These are phyloP conservation scores for Emmonsia crescens DNA, from an alignment of 2,329 filamentous ascomycete species.

Conservation along the genomic window DNA sequence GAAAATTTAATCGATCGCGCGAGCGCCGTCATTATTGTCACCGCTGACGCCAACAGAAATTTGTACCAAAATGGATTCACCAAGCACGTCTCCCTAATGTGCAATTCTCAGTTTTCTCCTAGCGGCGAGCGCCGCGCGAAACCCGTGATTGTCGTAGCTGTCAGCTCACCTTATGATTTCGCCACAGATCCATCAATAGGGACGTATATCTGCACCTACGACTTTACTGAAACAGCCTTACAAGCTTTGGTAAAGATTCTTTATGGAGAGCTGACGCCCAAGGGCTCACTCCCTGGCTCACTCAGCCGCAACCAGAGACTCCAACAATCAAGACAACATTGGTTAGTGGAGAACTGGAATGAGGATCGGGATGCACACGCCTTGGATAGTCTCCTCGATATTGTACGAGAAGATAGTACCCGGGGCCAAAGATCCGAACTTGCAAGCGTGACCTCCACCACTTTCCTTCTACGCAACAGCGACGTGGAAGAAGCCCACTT, in stretches of 20 bases:
- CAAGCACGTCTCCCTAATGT: slow-evolving; percentile 94
- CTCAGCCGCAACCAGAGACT: slow-evolving; percentile 79
- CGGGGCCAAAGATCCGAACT: slow-evolving; percentile 60
- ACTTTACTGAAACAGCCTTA: slow-evolving; percentile 89
- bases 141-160: slow-evolving; percentile 78
- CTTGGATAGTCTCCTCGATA: slow-evolving; percentile 62
- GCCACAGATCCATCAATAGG: slow-evolving; percentile 83
- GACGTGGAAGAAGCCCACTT: slow-evolving; percentile 74
- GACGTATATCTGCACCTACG: slow-evolving; percentile 90
- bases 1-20: slow-evolving; percentile 85
- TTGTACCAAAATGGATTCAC: slow-evolving; percentile 90
- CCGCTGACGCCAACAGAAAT: slow-evolving; percentile 87
- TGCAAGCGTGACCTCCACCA: slow-evolving; percentile 56
- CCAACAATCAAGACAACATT: slow-evolving; percentile 81
- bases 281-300: slow-evolving; percentile 54
- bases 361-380: slow-evolving; percentile 63
- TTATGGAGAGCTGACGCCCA: slow-evolving; percentile 59
- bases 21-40: slow-evolving; percentile 79
- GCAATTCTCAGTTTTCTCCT: slow-evolving; percentile 37
- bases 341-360: slow-evolving; percentile 85
- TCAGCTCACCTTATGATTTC: slow-evolving; percentile 94
- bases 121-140: slow-evolving; percentile 44
- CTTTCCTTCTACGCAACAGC: slow-evolving; percentile 62
- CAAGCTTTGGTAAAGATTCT: slow-evolving; percentile 72
- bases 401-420: slow-evolving; percentile 50